Conservation (phyloP, 148 eudicot genomes). For the Cornus kousa region DNA sequence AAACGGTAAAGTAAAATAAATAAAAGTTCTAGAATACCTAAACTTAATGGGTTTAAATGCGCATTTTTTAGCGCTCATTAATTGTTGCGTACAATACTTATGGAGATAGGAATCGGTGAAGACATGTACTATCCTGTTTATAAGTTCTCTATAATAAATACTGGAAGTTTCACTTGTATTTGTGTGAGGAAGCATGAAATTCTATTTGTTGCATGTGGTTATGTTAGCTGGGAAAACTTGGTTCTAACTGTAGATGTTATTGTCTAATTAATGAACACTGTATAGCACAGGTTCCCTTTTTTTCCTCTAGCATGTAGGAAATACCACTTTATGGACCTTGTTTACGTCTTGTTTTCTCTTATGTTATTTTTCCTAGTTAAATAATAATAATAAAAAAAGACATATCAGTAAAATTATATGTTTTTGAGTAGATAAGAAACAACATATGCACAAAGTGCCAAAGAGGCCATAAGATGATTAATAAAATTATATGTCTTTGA, state of each 20-base stretch:
- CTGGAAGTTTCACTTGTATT: constrained; percentile 2
- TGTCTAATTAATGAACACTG: not conserved
- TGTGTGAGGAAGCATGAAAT: not conserved
- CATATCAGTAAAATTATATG: too few species aligned
- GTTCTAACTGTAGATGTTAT: not conserved
- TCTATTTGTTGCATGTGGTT: not conserved
- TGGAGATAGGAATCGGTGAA: constrained; percentile 78
- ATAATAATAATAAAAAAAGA: too few species aligned
- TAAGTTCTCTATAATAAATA: constrained; percentile 46
- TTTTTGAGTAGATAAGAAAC: too few species aligned
- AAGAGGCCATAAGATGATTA: too few species aligned
- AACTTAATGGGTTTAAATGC: too few species aligned
- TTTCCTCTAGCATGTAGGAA: not conserved
- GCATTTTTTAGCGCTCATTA: too few species aligned
- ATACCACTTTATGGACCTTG: not conserved
- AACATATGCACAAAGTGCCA: too few species aligned
- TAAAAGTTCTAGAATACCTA: too few species aligned
- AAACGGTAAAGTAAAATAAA: too few species aligned
- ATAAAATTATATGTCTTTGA: too few species aligned
- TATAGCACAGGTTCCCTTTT: not conserved
- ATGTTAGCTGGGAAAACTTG: not conserved
- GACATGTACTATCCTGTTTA: constrained; percentile 96
- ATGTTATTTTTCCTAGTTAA: not conserved
- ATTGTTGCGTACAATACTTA: constrained; percentile 52
- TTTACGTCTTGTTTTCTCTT: not conserved